phyloP scores from a whole-genome alignment of 176 grass and related monocot genomes.

The Zoysia japonica region DNA sequence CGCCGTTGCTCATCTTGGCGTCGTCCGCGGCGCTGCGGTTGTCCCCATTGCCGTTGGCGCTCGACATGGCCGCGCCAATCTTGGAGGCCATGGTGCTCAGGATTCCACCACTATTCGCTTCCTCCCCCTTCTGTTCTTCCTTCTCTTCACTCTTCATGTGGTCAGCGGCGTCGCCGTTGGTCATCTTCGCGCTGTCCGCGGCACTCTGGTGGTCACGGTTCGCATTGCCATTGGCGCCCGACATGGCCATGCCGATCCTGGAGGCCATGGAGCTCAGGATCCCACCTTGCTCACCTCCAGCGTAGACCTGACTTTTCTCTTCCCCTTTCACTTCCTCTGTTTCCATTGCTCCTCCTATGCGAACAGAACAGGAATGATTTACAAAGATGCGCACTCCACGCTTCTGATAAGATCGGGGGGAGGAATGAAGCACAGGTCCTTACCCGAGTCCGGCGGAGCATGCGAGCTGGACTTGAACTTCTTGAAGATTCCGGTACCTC shows the following conservation, averaged over 20 bases:
- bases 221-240: constrained; percentile 26
- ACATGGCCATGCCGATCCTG: constrained; percentile 48
- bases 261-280: constrained; percentile 42
- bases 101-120: constrained; percentile 28
- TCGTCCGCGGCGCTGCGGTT: not conserved
- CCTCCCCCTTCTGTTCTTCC: not conserved
- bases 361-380: not conserved
- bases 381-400: not conserved
- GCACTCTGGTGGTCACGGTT: not conserved
- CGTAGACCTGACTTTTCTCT: not conserved
- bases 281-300: constrained; percentile 23
- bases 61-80: constrained; percentile 43
- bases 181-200: constrained; percentile 17
- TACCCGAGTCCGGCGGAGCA: constrained; percentile 3
- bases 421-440: not conserved
- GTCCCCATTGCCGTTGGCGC: constrained; percentile 17
- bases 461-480: constrained; percentile 41
- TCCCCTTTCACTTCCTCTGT: constrained; percentile 18
- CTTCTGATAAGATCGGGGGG: not conserved
- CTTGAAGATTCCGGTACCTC: constrained; percentile 33
- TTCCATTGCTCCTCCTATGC: not conserved
- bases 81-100: constrained; percentile 44
- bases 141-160: not conserved
- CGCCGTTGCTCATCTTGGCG: constrained; percentile 22
- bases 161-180: constrained; percentile 1